Evolutionary conservation across 2,329 filamentous ascomycete species (phyloP), one percentile per base, ranked within the genome.

Genomic region (Fusarium sp.): DNA sequence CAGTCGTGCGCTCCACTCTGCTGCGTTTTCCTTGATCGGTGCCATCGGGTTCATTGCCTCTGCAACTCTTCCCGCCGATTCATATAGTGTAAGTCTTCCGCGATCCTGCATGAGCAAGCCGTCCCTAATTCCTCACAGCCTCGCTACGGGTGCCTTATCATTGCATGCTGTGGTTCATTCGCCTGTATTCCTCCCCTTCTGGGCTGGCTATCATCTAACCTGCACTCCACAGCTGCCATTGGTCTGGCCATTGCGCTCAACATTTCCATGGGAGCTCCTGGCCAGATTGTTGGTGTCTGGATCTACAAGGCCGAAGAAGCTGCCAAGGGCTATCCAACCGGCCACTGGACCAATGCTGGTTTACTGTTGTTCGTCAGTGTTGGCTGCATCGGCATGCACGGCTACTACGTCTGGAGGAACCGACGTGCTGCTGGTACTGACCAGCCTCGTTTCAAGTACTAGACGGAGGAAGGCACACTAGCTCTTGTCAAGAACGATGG

Each of bases 221-320:
- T 90, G 33, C 86, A 85, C 70, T 86, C 82, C 43, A 90, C 89
- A 0, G 85, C 85, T 0, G 84, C 88, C 0, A 85, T 87, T 1
- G 89, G 89, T 0, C 80, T 92, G 13, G 89, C 89, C 0, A 89
- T 91, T 45, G 89, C 89, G 0, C 75, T 92, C 54, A 91, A 92
- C 67, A 84, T 91, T 20, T 87, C 86, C 0, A 83, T 90, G 51
- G 82, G 82, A 41, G 89, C 88, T 0, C 88, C 88, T 0, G 90
- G 90, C 1, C 89, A 92, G 75, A 92, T 92, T 39, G 85, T 87
- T 0, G 89, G 88, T 0, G 88, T 91, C 1, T 92, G 89, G 89
- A 91, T 92, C 56, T 92, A 92, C 77, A 90, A 89, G 71, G 81
- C 85, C 1, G 78, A 85, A 6, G 88, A 92, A 75, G 84, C 83